Evolutionary conservation across 306 rosid genomes (phyloP).

Genomic region (Prinsepia uniflora): DNA sequence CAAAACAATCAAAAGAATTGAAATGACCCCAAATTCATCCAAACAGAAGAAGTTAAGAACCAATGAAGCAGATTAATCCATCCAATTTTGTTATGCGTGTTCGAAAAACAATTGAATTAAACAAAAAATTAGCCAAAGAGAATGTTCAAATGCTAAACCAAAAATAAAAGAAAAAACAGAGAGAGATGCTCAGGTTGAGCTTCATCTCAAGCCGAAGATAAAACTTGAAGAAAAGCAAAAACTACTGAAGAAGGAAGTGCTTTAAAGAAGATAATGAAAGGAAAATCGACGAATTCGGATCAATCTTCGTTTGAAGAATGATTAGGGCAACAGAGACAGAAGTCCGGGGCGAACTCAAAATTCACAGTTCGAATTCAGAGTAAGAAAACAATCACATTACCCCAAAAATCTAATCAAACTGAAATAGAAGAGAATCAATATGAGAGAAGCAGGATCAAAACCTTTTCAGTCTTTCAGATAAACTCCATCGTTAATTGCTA

Average conservation of each 20-base stretch:
- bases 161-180: neutral
- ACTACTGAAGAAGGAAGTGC: neutral
- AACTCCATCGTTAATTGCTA: too few relatives aligned
- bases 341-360: neutral
- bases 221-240: neutral
- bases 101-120: too few relatives aligned
- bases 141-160: neutral
- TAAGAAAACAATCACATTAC: neutral
- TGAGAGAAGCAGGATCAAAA: constrained; percentile 10
- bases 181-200: neutral
- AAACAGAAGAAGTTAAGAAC: neutral
- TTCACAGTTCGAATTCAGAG: neutral
- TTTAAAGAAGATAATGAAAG: neutral
- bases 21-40: neutral
- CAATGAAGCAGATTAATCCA: neutral
- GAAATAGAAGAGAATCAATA: neutral
- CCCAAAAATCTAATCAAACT: neutral
- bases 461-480: constrained; percentile 36
- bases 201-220: neutral
- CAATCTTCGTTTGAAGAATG: neutral
- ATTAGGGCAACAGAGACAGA: neutral
- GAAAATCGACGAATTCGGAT: neutral
- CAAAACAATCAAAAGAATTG: neutral
- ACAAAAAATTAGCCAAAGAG: neutral
- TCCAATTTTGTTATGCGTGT: neutral